Conservation (phyloP, 1,284 basidiomycete genomes). For the Rhodotorula sp. region DNA sequence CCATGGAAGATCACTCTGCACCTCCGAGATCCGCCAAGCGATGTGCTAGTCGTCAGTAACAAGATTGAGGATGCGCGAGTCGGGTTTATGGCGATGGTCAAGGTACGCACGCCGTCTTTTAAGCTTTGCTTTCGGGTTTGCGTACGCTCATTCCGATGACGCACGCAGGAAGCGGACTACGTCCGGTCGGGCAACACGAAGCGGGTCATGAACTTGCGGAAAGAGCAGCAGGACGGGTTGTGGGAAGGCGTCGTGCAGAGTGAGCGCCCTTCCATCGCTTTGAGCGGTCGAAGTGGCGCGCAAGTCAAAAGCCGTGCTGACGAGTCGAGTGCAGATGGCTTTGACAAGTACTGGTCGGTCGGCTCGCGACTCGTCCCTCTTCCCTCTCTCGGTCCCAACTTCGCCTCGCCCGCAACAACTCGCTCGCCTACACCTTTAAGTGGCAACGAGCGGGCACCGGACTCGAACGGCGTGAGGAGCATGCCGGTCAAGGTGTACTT, state of each 20-base stretch:
- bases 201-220: conserved; percentile 81
- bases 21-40: no score
- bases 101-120: conserved; percentile 48
- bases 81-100: conserved; percentile 87
- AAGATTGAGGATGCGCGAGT: conserved; percentile 78
- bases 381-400: conserved; percentile 50
- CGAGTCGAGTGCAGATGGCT: conserved; percentile 65
- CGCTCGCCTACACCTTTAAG: no score
- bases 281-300: no score
- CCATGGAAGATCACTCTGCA: no score
- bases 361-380: conserved; percentile 70
- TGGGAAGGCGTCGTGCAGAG: conserved; percentile 77
- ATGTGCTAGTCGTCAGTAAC: no score
- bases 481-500: conserved; percentile 86
- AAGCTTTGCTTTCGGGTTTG: no score
- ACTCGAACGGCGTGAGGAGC: conserved; percentile 75
- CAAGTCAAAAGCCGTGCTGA: no score
- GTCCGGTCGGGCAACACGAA: conserved; percentile 91
- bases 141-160: no score
- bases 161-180: conserved; percentile 82
- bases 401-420: conserved; percentile 47
- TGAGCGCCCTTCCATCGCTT: no score
- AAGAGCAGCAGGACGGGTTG: conserved; percentile 84
- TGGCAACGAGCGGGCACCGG: conserved; percentile 61
- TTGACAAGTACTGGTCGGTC: conserved; percentile 89